Evolutionary conservation across 2,329 filamentous ascomycete genomes (phyloP).

Genomic region (Aspergillus tubingensis): DNA sequence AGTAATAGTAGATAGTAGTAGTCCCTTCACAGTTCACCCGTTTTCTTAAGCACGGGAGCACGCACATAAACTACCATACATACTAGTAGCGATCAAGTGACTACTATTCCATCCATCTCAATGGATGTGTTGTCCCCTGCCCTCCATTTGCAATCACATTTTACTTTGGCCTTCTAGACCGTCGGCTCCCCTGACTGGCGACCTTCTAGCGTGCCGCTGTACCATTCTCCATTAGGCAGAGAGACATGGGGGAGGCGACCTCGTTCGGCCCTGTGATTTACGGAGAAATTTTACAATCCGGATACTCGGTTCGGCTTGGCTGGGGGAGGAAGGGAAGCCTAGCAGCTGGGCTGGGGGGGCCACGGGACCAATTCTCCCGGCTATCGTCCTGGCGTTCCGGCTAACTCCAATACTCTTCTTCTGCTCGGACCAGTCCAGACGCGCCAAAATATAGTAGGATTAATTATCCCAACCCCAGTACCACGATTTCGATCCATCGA

Average conservation of each 20-base stretch:
- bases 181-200: constrained; percentile 1
- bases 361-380: constrained; percentile 20
- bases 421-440: not conserved
- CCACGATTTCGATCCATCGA: not conserved
- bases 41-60: not conserved
- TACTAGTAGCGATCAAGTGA: not conserved
- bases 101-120: not conserved
- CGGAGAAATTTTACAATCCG: constrained; percentile 23
- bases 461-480: not conserved
- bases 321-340: not conserved
- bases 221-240: constrained; percentile 9
- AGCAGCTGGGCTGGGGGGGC: not conserved
- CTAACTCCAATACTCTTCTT: not conserved
- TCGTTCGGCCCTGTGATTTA: constrained; percentile 23
- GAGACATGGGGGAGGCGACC: constrained; percentile 1
- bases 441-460: constrained; percentile 2
- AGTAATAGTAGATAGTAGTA: too few relatives aligned
- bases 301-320: constrained; percentile 22
- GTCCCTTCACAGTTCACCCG: not conserved
- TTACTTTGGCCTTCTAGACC: not conserved
- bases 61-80: not conserved
- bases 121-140: not conserved
- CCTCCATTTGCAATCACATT: not conserved
- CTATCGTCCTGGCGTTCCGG: constrained; percentile 3
- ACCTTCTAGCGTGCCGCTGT: constrained; percentile 11